phyloP scores from a whole-genome alignment of 2,329 filamentous ascomycete species.

The Spiromastix sp. region DNA sequence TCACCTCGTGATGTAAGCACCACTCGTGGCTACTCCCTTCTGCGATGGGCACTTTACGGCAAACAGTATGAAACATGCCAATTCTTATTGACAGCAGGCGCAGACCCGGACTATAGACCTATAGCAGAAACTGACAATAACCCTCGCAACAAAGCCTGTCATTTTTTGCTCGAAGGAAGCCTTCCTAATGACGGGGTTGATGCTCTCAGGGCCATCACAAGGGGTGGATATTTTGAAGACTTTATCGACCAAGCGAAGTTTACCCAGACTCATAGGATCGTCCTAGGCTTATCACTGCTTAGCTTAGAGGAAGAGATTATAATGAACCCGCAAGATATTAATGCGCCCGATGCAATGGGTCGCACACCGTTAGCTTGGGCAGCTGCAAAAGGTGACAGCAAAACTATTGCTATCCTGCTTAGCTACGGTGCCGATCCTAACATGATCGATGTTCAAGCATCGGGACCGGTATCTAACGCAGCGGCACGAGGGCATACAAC shows the following conservation, averaged over 20 bases:
- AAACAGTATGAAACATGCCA: slow-evolving; percentile 22
- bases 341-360: slow-evolving; percentile 16
- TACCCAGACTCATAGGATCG: slow-evolving; percentile 15
- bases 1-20: slow-evolving; percentile 24
- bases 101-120: slow-evolving; percentile 21
- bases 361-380: slow-evolving; percentile 19
- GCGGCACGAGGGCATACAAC: slow-evolving; percentile 12
- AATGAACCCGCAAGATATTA: slow-evolving; percentile 12
- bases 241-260: slow-evolving; percentile 17
- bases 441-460: slow-evolving; percentile 15
- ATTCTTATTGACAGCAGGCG: slow-evolving; percentile 20
- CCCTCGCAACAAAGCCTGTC: slow-evolving; percentile 17
- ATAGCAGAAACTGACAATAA: slow-evolving; percentile 16
- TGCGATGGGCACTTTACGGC: slow-evolving; percentile 26
- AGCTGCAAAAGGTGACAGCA: slow-evolving; percentile 16
- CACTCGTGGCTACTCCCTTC: slow-evolving; percentile 22
- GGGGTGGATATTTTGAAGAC: slow-evolving; percentile 11
- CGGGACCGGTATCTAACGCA: slow-evolving; percentile 14
- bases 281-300: slow-evolving; percentile 14
- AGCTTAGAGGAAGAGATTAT: slow-evolving; percentile 13
- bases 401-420: slow-evolving; percentile 14
- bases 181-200: slow-evolving; percentile 9
- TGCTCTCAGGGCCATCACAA: slow-evolving; percentile 10
- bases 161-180: slow-evolving; percentile 16
- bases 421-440: slow-evolving; percentile 17